Evolutionary conservation across 2,329 filamentous ascomycete genomes (phyloP).

Genomic region (Phaeosphaeriaceae sp.): DNA sequence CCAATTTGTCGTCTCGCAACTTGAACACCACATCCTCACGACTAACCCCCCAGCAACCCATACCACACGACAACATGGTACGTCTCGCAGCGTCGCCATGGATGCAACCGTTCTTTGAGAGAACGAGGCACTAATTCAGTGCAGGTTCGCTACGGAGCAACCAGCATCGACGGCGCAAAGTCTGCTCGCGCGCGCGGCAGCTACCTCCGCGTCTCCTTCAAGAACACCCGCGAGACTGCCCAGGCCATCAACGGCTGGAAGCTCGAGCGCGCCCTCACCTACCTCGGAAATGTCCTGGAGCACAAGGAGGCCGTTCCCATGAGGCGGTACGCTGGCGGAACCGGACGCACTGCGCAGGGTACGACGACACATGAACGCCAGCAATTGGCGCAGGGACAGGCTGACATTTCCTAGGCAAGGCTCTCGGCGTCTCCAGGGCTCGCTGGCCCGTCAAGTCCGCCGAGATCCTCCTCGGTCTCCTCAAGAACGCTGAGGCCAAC

Average conservation of each 20-base stretch:
- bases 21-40: conserved; percentile 24
- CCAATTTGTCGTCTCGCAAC: conserved; percentile 31
- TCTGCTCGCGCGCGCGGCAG: conserved; percentile 97
- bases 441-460: conserved; percentile 99
- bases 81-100: conserved; percentile 23
- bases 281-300: conserved; percentile 97
- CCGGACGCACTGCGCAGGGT: conserved; percentile 97
- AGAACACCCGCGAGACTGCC: conserved; percentile 99
- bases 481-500: conserved; percentile 61
- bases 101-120: conserved; percentile 15
- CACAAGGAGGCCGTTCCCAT: conserved; percentile 98
- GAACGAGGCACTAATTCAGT: conserved; percentile 33
- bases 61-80: conserved; percentile 52
- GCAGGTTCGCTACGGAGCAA: conserved; percentile 50
- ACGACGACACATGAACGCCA: conserved; percentile 47
- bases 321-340: conserved; percentile 96
- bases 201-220: conserved; percentile 99
- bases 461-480: conserved; percentile 94
- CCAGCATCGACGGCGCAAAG: conserved; percentile 52
- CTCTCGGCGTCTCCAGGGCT: conserved; percentile 96
- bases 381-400: conserved; percentile 10
- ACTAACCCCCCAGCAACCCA: conserved; percentile 44
- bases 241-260: conserved; percentile 99
- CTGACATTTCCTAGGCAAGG: conserved; percentile 75
- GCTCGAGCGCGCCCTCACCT: conserved; percentile 89